Conservation (phyloP, 2,329 filamentous ascomycete species). For the Aulographum hederae region DNA sequence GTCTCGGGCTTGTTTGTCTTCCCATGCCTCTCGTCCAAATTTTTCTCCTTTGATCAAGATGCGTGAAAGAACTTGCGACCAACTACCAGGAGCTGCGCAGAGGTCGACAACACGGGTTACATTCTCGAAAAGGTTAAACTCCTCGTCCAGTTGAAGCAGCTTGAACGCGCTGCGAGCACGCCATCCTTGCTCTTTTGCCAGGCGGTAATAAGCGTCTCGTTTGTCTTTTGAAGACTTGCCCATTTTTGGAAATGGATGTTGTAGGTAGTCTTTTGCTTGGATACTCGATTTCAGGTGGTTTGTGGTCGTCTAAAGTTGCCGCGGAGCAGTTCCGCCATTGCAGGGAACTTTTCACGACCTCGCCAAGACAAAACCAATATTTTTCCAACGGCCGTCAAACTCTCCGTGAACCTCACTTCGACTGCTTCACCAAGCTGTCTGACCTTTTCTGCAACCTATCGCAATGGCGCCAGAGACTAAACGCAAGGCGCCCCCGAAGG, state of each 20-base stretch:
- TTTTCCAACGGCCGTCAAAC: too few relatives aligned
- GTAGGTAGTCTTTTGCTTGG: neutral
- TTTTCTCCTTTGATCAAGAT: constrained; percentile 87
- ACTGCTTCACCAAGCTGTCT: too few relatives aligned
- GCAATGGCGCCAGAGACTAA: too few relatives aligned
- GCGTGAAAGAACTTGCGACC: constrained; percentile 90
- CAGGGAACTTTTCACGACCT: too few relatives aligned
- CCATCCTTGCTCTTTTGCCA: constrained; percentile 98
- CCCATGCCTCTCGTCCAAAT: constrained; percentile 72
- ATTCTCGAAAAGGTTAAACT: constrained; percentile 83
- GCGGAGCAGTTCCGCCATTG: neutral
- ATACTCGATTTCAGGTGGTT: neutral
- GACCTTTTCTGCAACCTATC: too few relatives aligned
- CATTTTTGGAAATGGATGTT: constrained; percentile 35
- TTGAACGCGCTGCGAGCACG: constrained; percentile 93
- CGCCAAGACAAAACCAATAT: too few relatives aligned
- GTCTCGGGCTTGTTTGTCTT: constrained; percentile 58
- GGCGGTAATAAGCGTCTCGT: constrained; percentile 89
- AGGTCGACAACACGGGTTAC: constrained; percentile 90
- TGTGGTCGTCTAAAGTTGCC: neutral
- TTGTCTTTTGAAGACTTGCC: constrained; percentile 98
- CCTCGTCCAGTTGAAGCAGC: constrained; percentile 84
- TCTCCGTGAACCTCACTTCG: too few relatives aligned
- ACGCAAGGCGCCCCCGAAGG: constrained; percentile 18
- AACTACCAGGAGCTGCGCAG: constrained; percentile 88